phyloP scores from a whole-genome alignment of 2,329 filamentous ascomycete genomes.

The Fusarium sulawesiense region DNA sequence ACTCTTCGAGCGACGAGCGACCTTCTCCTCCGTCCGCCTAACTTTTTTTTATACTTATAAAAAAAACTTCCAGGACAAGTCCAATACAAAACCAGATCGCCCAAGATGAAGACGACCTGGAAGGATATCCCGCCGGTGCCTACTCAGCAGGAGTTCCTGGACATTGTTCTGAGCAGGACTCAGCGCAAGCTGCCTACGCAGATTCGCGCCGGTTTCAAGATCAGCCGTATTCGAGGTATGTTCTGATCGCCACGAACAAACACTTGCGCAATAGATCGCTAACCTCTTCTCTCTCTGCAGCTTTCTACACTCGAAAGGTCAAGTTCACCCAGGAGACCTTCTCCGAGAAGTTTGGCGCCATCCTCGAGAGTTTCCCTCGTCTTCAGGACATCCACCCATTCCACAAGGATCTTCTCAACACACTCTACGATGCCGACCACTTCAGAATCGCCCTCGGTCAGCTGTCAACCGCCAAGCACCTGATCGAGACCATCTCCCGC shows the following conservation, averaged over 20 bases:
- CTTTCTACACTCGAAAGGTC: slow-evolving; percentile 97
- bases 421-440: slow-evolving; percentile 97
- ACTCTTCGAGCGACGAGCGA: slow-evolving; percentile 30
- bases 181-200: slow-evolving; percentile 94
- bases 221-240: slow-evolving; percentile 83
- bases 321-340: slow-evolving; percentile 99
- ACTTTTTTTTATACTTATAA: neutral
- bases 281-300: slow-evolving; percentile 53
- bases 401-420: slow-evolving; percentile 86
- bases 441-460: slow-evolving; percentile 97
- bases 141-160: slow-evolving; percentile 93
- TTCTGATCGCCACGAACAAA: neutral
- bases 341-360: slow-evolving; percentile 89
- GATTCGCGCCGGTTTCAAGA: slow-evolving; percentile 94
- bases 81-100: slow-evolving; percentile 44
- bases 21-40: slow-evolving; percentile 32
- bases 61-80: slow-evolving; percentile 16
- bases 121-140: slow-evolving; percentile 89
- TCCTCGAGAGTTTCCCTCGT: slow-evolving; percentile 92
- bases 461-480: slow-evolving; percentile 92
- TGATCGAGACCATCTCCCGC: slow-evolving; percentile 94
- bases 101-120: slow-evolving; percentile 72
- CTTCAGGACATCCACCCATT: slow-evolving; percentile 96
- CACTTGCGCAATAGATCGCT: slow-evolving; percentile 13
- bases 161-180: slow-evolving; percentile 94